Percentiles rank a stretch among this genome's conserved stretches.
These are phyloP conservation scores for Solanum hybrid DNA, from an alignment of 305 asterid species.

Conservation along the genomic window DNA sequence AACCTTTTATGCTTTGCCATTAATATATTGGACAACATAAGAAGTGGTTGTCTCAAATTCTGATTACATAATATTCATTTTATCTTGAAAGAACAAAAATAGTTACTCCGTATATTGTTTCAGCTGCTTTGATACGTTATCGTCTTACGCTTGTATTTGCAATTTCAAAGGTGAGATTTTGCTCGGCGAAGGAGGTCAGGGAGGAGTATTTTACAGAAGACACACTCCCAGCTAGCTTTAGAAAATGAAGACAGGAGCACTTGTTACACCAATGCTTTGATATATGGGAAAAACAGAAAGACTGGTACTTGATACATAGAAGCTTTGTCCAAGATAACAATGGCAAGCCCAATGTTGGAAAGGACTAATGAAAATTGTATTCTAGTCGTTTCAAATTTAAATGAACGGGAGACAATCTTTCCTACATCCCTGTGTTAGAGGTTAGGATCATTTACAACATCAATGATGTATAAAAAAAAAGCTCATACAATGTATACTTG, in stretches of 20 bases:
- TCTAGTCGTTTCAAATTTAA: background rate
- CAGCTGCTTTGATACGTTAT: background rate
- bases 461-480: background rate
- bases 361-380: background rate
- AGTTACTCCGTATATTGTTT: background rate
- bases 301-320: background rate
- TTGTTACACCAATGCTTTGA: background rate
- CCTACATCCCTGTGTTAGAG: background rate
- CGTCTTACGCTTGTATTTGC: background rate
- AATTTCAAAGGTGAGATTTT: constrained; percentile 55
- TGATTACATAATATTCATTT: background rate
- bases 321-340: background rate
- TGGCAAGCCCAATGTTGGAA: background rate
- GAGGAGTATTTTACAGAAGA: constrained; percentile 47
- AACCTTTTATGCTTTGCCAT: background rate
- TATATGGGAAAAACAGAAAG: background rate
- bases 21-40: background rate
- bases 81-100: background rate
- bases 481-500: background rate
- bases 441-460: background rate
- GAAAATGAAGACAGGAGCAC: constrained; percentile 19
- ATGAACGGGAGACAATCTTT: background rate
- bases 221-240: constrained; percentile 45
- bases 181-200: constrained; percentile 48
- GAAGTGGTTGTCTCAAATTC: background rate